Evolutionary conservation across 805 yeast species (phyloP).

Genomic region (Myxozyma kluyveri): DNA sequence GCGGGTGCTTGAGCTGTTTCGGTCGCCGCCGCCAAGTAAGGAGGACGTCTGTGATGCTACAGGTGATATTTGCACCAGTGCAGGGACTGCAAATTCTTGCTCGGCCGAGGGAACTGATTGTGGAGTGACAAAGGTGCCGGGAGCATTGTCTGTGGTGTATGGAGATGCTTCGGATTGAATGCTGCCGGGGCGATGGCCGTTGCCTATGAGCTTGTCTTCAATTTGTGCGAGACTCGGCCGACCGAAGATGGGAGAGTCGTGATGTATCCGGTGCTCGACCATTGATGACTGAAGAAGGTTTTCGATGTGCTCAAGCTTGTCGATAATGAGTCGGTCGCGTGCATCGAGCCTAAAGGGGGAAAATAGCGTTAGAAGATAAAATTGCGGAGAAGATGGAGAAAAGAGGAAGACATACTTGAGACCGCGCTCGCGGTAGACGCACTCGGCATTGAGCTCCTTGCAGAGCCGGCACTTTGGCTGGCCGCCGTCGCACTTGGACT

Average conservation of each 20-base stretch:
- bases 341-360: slow-evolving; percentile 16
- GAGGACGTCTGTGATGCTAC: slow-evolving; percentile 1
- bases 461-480: slow-evolving; percentile 23
- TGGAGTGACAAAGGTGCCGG: background rate
- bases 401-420: slow-evolving; percentile 8
- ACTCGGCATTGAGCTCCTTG: slow-evolving; percentile 20
- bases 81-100: background rate
- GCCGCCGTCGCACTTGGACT: slow-evolving; percentile 25
- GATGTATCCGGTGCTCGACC: too few relatives aligned
- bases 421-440: slow-evolving; percentile 20
- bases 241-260: background rate
- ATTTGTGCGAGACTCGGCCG: background rate
- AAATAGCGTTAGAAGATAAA: background rate
- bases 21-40: background rate
- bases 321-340: slow-evolving; percentile 14
- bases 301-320: slow-evolving; percentile 15
- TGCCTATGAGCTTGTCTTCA: background rate
- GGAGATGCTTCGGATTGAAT: background rate
- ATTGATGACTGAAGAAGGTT: slow-evolving; percentile 6
- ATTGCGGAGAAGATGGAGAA: background rate
- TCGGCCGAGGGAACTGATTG: background rate
- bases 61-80: slow-evolving; percentile 5
- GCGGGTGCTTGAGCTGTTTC: background rate
- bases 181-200: background rate
- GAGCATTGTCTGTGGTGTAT: background rate